Conservation (phyloP, 306 rosid species). For the Psophocarpus tetragonolobus region DNA sequence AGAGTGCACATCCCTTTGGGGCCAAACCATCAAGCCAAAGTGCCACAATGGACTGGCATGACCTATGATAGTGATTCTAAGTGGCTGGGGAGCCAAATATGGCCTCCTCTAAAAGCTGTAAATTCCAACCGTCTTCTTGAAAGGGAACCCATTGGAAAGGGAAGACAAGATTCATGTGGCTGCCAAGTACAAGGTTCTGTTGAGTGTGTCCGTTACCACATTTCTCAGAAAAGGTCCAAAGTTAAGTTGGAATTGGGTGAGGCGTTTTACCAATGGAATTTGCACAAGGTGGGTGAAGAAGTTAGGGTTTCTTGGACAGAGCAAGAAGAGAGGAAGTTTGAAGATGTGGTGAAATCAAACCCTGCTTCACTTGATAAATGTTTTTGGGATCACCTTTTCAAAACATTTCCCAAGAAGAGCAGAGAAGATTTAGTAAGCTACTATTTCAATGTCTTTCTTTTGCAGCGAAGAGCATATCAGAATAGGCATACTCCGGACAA, state of each 20-base stretch:
- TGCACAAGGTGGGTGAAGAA: slow-evolving; percentile 71
- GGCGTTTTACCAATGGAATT: slow-evolving; percentile 72
- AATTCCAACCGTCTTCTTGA: slow-evolving; percentile 44
- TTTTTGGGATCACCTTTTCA: slow-evolving; percentile 62
- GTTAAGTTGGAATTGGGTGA: slow-evolving; percentile 70
- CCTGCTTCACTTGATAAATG: slow-evolving; percentile 50
- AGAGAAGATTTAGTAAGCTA: slow-evolving; percentile 78
- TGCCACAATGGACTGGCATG: slow-evolving; percentile 69
- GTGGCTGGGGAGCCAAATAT: slow-evolving; percentile 78
- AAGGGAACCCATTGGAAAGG: slow-evolving; percentile 79
- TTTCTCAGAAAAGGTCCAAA: slow-evolving; percentile 63
- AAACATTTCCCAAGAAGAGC: slow-evolving; percentile 66
- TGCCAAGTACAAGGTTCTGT: slow-evolving; percentile 67
- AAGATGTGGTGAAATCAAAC: slow-evolving; percentile 54
- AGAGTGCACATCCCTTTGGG: slow-evolving; percentile 53
- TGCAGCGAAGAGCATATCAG: slow-evolving; percentile 85
- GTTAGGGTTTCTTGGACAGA: slow-evolving; percentile 65
- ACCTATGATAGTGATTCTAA: slow-evolving; percentile 59
- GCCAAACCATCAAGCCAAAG: slow-evolving; percentile 59
- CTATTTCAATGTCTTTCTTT: slow-evolving; percentile 83
- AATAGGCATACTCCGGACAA: slow-evolving; percentile 70
- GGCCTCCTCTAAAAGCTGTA: slow-evolving; percentile 65
- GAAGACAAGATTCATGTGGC: slow-evolving; percentile 71
- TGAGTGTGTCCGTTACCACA: slow-evolving; percentile 67
- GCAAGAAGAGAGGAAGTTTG: slow-evolving; percentile 65